phyloP scores from a whole-genome alignment of 306 rosid genomes.

The Dalbergia cochinchinensis region DNA sequence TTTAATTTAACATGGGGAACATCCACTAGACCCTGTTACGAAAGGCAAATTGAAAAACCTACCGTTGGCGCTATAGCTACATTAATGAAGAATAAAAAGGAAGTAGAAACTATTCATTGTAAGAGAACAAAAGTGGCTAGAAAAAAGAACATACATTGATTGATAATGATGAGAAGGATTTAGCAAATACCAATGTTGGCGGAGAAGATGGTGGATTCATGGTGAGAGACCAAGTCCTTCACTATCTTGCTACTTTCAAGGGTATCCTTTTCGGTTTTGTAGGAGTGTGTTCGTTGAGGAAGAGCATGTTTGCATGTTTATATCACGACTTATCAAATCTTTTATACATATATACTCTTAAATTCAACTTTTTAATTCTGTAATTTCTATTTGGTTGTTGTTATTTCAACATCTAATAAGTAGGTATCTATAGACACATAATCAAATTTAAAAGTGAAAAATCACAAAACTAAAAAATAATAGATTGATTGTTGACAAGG shows the following conservation, averaged over 20 bases:
- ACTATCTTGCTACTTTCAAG: constrained; percentile 13
- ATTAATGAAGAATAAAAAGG: not conserved
- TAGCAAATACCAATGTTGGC: not conserved
- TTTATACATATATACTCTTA: no score
- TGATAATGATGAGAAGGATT: not conserved
- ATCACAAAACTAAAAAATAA: no score
- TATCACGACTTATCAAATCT: no score
- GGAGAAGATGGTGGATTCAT: constrained; percentile 15
- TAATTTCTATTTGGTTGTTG: no score
- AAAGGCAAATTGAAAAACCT: not conserved
- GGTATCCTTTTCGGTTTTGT: constrained; percentile 39
- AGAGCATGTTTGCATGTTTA: no score
- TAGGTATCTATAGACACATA: no score
- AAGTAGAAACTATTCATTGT: not conserved
- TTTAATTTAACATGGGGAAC: not conserved
- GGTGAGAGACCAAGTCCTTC: constrained; percentile 50
- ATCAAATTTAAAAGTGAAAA: no score
- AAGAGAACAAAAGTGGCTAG: constrained; percentile 7
- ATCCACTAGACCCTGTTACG: not conserved
- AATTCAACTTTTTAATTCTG: no score
- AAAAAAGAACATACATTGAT: not conserved
- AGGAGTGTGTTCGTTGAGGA: constrained; percentile 55
- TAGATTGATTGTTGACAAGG: no score
- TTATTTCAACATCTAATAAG: no score
- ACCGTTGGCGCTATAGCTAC: not conserved